Conservation (phyloP, 1,284 basidiomycete genomes). For the Phaffia rhodozyma region DNA sequence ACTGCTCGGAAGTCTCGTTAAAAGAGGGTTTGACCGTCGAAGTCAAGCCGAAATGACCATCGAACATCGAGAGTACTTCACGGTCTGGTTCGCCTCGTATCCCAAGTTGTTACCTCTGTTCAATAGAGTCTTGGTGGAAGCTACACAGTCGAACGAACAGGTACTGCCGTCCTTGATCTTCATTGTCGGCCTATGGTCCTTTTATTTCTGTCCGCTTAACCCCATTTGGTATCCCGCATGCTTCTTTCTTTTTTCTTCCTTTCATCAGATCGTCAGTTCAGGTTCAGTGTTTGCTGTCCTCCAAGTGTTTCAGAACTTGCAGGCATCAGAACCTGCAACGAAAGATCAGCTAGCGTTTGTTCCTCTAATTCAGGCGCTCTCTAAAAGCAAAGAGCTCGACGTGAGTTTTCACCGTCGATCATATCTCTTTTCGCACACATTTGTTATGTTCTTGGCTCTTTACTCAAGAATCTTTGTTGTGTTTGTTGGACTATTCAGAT, state of each 20-base stretch:
- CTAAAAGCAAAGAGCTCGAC: constrained; percentile 10
- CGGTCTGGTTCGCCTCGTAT: constrained; percentile 6
- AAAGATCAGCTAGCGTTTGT: constrained; percentile 3
- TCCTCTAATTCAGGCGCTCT: constrained; percentile 1
- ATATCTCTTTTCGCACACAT: no score
- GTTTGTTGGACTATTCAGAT: not conserved
- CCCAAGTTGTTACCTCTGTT: constrained; percentile 6
- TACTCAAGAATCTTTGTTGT: not conserved
- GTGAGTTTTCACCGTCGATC: not conserved
- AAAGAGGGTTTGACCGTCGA: constrained; percentile 6
- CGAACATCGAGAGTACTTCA: not conserved
- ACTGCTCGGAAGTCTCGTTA: constrained; percentile 12
- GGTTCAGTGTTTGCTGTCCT: constrained; percentile 12
- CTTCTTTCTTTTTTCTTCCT: not conserved
- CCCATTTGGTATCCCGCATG: no score
- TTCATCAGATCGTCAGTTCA: constrained; percentile 2
- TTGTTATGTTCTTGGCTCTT: no score
- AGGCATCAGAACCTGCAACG: constrained; percentile 1
- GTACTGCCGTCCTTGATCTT: not conserved
- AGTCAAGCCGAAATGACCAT: not conserved
- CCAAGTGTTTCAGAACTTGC: constrained; percentile 9
- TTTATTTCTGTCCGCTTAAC: not conserved
- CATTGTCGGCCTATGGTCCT: not conserved
- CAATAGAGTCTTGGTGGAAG: not conserved
- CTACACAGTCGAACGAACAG: constrained; percentile 4